Conservation (phyloP, 2,329 filamentous ascomycete genomes). For the Paracoccidioides brasiliensis region DNA sequence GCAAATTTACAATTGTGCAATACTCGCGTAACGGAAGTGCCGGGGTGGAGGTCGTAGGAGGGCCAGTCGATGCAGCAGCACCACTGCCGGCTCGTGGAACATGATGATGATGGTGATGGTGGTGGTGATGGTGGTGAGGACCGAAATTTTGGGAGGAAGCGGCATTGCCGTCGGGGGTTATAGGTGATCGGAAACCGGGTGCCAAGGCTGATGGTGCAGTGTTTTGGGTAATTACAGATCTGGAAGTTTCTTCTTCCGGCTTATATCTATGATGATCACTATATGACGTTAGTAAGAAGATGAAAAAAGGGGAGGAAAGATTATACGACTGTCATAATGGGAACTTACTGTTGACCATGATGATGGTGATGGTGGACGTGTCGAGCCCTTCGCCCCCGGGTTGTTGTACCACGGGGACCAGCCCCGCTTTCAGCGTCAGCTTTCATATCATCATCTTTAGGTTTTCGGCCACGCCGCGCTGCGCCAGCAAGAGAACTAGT, state of each 20-base stretch:
- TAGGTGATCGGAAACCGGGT: conserved; percentile 14
- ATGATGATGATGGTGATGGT: conserved; percentile 33
- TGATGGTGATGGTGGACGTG: conserved; percentile 46
- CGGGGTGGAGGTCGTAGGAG: conserved; percentile 11
- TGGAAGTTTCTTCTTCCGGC: conserved; percentile 35
- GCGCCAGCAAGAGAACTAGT: conserved; percentile 29
- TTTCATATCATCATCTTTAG: conserved; percentile 62
- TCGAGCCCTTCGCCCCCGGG: conserved; percentile 51
- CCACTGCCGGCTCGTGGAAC: conserved; percentile 17
- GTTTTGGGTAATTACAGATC: conserved; percentile 10
- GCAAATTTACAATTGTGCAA: conserved; percentile 53
- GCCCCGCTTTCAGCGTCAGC: conserved; percentile 40
- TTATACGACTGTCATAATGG: background rate
- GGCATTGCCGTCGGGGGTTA: conserved; percentile 16
- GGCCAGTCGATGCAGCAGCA: conserved; percentile 14
- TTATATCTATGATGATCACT: conserved; percentile 43
- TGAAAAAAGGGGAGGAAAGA: background rate
- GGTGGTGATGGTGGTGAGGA: conserved; percentile 33
- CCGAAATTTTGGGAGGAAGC: conserved; percentile 9
- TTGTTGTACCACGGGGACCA: conserved; percentile 49
- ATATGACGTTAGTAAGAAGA: conserved; percentile 3
- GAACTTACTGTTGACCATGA: conserved; percentile 44
- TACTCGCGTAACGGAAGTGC: conserved; percentile 39
- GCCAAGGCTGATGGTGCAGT: background rate
- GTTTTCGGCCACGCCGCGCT: conserved; percentile 50